These are phyloP conservation scores for Phoma sp. DNA, from an alignment of 2,329 filamentous ascomycete genomes.

Conservation along the genomic window DNA sequence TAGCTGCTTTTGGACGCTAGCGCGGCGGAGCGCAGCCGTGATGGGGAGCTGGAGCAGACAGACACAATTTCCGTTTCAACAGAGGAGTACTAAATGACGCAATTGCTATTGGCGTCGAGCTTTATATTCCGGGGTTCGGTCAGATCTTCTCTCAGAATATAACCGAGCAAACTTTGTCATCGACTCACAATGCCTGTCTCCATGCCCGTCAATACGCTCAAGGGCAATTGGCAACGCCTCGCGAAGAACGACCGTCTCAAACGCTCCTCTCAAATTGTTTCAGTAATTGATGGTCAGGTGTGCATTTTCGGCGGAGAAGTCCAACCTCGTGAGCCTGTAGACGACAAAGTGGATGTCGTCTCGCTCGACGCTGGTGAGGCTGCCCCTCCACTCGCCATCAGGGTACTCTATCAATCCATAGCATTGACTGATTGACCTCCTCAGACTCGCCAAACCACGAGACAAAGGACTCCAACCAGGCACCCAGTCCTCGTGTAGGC, in stretches of 20 bases:
- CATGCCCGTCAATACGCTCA: slow-evolving; percentile 34
- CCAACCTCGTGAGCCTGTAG: slow-evolving; percentile 68
- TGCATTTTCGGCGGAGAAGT: slow-evolving; percentile 82
- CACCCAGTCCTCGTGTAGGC: slow-evolving; percentile 74
- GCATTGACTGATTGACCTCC: slow-evolving; percentile 15
- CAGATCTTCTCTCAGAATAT: background rate
- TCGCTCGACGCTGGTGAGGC: slow-evolving; percentile 50
- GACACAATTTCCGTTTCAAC: slow-evolving; percentile 6
- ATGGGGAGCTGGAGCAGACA: slow-evolving; percentile 3
- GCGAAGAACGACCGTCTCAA: slow-evolving; percentile 55
- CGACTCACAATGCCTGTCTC: slow-evolving; percentile 28
- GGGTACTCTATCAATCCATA: slow-evolving; percentile 14
- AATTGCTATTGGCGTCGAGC: background rate
- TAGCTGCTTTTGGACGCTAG: slow-evolving; percentile 13
- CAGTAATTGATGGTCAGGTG: slow-evolving; percentile 63
- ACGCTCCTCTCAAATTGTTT: slow-evolving; percentile 76
- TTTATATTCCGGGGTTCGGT: background rate
- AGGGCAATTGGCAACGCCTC: slow-evolving; percentile 48
- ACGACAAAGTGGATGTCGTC: slow-evolving; percentile 74
- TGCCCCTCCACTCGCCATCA: slow-evolving; percentile 22
- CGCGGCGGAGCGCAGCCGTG: slow-evolving; percentile 14
- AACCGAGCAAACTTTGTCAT: background rate
- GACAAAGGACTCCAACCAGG: slow-evolving; percentile 36
- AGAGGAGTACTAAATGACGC: slow-evolving; percentile 12
- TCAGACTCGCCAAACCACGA: slow-evolving; percentile 52